These are phyloP conservation scores for Noccaea caerulescens DNA, from an alignment of 345 rosid genomes.

Conservation along the genomic window DNA sequence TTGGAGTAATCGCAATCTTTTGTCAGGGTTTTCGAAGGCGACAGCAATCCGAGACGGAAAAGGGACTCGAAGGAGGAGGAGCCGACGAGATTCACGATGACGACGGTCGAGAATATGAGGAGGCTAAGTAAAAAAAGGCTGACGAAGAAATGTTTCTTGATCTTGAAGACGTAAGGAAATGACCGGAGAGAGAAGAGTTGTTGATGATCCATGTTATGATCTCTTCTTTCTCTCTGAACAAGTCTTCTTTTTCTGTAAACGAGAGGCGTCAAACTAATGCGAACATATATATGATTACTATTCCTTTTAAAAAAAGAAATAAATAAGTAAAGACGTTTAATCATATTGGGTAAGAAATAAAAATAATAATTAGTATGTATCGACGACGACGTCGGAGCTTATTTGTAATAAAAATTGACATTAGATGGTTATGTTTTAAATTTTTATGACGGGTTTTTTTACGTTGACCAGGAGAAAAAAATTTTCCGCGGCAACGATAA, in stretches of 20 bases:
- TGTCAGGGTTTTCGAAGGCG: neutral
- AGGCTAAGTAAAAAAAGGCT: constrained; percentile 41
- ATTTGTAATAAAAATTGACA: neutral
- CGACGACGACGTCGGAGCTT: constrained; percentile 20
- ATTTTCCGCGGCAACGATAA: neutral
- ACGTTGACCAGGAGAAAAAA: neutral
- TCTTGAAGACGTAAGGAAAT: constrained; percentile 33
- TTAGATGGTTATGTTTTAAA: neutral
- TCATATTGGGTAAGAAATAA: neutral
- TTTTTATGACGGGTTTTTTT: neutral
- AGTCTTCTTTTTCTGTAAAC: constrained; percentile 32
- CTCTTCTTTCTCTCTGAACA: constrained; percentile 35
- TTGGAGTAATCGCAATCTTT: constrained; percentile 58
- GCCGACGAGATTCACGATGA: constrained; percentile 36
- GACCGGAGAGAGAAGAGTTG: constrained; percentile 33
- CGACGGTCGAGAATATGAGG: constrained; percentile 48
- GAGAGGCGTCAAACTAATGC: constrained; percentile 16
- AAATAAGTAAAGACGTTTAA: too few relatives aligned
- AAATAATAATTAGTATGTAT: neutral
- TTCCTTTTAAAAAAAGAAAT: too few relatives aligned
- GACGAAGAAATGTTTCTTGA: constrained; percentile 46
- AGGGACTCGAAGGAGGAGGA: constrained; percentile 27
- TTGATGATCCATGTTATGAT: constrained; percentile 38
- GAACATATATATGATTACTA: neutral
- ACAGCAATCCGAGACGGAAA: constrained; percentile 37